Evolutionary conservation across 2,329 filamentous ascomycete genomes (phyloP), one percentile per base, ranked within the genome.

Genomic region (Alternaria triticimaculans): DNA sequence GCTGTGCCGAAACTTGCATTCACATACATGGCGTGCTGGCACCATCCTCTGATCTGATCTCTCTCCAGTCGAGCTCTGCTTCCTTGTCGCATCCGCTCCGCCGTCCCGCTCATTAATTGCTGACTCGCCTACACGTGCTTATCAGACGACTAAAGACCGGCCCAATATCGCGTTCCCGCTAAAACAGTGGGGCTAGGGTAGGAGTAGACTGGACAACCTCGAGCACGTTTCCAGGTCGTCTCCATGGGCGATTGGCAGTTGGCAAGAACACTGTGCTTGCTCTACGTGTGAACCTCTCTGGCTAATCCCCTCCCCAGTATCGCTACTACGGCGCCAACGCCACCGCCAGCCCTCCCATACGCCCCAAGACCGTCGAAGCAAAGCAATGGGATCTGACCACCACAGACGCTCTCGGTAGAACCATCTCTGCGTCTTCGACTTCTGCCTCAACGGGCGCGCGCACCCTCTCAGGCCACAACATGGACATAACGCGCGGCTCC

Each of bases 401-500:
- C 11, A 75, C 77, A 64, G 76, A 78, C 71, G 72, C 71, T 25
- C 76, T 79, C 37, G 78, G 76, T 69, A 74, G 77, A 70, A 78
- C 72, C 37, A 75, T 76, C 43, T 78, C 77, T 28, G 69, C 66
- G 28, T 64, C 69, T 41, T 73, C 68, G 21, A 45, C 71, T 11
- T 69, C 67, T 62, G 70, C 64, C 50, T 70, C 73, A 49, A 55
- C 66, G 43, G 59, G 64, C 30, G 50, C 55, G 8, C 68, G 64
- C 48, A 51, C 72, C 25, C 60, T 55, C 41, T 60, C 66, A 28
- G 66, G 62, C 54, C 51, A 64, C 59, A 69, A 72, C 54, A 80
- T 81, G 79, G 79, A 81, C 58, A 70, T 74, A 43, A 73, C 75
- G 49, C 76, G 78, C 30, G 77, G 73, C 72, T 80, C 78, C 43